Conservation (phyloP, 139 green algal species). For the Marvania coccoides region DNA sequence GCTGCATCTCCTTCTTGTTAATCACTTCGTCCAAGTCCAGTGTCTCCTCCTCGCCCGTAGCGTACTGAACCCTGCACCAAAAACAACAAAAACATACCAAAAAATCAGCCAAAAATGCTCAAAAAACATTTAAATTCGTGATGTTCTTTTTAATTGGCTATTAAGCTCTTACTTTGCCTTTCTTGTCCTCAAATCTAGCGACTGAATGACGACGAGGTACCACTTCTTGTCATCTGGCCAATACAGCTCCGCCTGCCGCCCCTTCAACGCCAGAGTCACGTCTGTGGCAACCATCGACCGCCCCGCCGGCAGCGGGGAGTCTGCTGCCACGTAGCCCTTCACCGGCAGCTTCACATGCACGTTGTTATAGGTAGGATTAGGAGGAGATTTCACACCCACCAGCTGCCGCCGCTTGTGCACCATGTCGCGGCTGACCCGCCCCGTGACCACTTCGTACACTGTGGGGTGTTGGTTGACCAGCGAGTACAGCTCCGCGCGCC, state of each 20-base stretch:
- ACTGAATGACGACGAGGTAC: slow-evolving; percentile 77
- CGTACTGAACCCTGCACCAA: slow-evolving; percentile 66
- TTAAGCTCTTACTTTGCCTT: slow-evolving; percentile 61
- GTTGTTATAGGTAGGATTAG: no score
- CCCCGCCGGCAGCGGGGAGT: slow-evolving; percentile 31
- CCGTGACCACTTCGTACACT: slow-evolving; percentile 77
- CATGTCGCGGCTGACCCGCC: slow-evolving; percentile 32
- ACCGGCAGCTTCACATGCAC: no score
- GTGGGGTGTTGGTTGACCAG: slow-evolving; percentile 84
- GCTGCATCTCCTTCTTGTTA: slow-evolving; percentile 68
- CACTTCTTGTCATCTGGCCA: slow-evolving; percentile 86
- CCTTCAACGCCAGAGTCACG: slow-evolving; percentile 45
- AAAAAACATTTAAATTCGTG: background rate
- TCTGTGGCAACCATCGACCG: slow-evolving; percentile 39
- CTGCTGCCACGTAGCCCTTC: no score
- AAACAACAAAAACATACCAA: no score
- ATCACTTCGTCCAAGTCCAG: slow-evolving; percentile 80
- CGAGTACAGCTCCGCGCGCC: slow-evolving; percentile 73
- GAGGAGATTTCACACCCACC: background rate
- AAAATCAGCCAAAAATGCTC: background rate
- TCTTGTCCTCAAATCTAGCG: slow-evolving; percentile 48
- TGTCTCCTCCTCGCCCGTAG: slow-evolving; percentile 68
- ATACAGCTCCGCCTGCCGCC: slow-evolving; percentile 75
- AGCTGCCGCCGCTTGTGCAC: slow-evolving; percentile 9
- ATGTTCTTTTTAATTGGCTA: background rate